Base-by-base conservation (phyloP, 495 filamentous ascomycete genomes). In the Glarea lozoyensis region DNA sequence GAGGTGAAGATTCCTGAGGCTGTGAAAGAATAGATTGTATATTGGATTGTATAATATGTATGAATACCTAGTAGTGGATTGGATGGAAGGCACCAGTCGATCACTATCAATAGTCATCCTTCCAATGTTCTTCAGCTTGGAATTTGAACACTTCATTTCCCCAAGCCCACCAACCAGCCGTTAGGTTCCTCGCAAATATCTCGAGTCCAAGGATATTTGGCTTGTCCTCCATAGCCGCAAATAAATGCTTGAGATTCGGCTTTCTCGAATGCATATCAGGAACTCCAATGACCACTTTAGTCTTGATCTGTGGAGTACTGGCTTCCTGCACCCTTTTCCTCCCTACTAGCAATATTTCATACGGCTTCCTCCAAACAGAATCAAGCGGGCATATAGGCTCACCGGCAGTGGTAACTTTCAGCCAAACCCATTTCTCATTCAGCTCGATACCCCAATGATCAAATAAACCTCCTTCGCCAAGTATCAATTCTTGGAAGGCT, bases 211-310 rank as follows among this genome's bases (percentile, higher is more conserved):
- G 53, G 53, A 89, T 86, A 3, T 67, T 49, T n/a, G 36, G 15
- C 12, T 42, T 32, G 2, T 67, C 67, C 21, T 76, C 35, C 21
- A 70, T 42, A 22, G 58, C 46, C 19, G 68, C 61, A 40, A 79
- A 68, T 18, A 78, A 40, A 3, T 43, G 42, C 43, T 63, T 58
- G 19, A 75, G 38, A 55, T 64, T 69, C 6, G 90, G 92, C 57
- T 98, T 98, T 40, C 88, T 69, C 1, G 90, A 96, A 64, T 98
- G 92, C 19, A 92, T 46, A 63, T 96, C 90, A 3, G 90, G 88
- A 19, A 94, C 90, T 10, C 76, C 80, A 5, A 86, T 64, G 40
- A 97, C 75, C 13, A 51, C 38, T 45, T 29, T 43, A 46, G 41
- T 43, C 37, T 45, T 56, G 10, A 43, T 15, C 5, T 37, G 45